phyloP scores from a whole-genome alignment of 2,329 filamentous ascomycete genomes.

The Penicillium sp. region DNA sequence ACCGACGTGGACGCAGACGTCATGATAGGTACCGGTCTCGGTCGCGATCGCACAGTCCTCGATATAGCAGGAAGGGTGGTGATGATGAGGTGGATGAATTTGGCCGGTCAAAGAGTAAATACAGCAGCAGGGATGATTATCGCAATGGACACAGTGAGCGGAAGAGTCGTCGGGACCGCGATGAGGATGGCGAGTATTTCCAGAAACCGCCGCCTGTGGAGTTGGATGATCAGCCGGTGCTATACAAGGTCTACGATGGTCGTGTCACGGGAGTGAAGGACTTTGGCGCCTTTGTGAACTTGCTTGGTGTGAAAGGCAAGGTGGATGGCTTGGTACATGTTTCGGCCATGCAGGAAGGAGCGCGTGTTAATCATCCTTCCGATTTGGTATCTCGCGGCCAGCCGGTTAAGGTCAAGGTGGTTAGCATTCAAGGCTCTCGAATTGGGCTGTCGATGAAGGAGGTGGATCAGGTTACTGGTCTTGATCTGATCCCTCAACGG shows the following conservation, averaged over 20 bases:
- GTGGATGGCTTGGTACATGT: slow-evolving; percentile 90
- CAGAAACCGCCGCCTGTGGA: slow-evolving; percentile 60
- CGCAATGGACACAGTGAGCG: slow-evolving; percentile 40
- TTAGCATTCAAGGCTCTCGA: slow-evolving; percentile 70
- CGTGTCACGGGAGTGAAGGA: slow-evolving; percentile 87
- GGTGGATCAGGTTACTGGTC: slow-evolving; percentile 79
- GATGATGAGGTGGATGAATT: slow-evolving; percentile 54
- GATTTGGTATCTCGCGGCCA: slow-evolving; percentile 76
- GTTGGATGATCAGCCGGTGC: slow-evolving; percentile 68
- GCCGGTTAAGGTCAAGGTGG: slow-evolving; percentile 82
- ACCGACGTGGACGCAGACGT: slow-evolving; percentile 40
- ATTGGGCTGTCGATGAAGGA: slow-evolving; percentile 95
- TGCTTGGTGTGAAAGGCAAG: slow-evolving; percentile 77
- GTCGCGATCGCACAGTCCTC: slow-evolving; percentile 44
- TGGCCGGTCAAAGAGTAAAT: slow-evolving; percentile 41
- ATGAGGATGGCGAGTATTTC: slow-evolving; percentile 41
- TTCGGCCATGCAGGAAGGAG: slow-evolving; percentile 74
- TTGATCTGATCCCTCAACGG: slow-evolving; percentile 69
- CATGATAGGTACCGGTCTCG: slow-evolving; percentile 41
- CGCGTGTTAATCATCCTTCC: slow-evolving; percentile 81
- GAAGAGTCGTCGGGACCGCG: slow-evolving; percentile 32
- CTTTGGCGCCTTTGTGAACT: slow-evolving; percentile 88
- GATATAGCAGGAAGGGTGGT: slow-evolving; percentile 32
- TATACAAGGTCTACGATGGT: slow-evolving; percentile 84
- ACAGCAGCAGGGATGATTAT: slow-evolving; percentile 33